Evolutionary conservation across 116 monocot species (phyloP), one percentile per base, ranked within the genome.

Genomic region (Cymodocea nodosa): DNA sequence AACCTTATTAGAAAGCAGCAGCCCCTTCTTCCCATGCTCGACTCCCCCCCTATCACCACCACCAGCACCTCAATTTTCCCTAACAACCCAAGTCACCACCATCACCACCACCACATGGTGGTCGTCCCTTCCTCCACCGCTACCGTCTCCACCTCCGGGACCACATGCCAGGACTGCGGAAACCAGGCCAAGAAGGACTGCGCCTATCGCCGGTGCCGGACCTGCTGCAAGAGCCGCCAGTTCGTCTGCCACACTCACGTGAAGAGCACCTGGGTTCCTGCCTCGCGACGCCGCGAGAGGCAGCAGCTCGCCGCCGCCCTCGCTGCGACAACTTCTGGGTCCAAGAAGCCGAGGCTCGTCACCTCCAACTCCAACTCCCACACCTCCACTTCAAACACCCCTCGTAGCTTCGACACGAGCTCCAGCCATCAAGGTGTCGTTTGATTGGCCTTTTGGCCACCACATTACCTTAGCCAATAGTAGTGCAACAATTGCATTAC

Each of bases 141-240:
- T 20, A 52, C 64, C 2, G 52, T 50, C 16, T 16, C 56, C 14
- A 10, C 66, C 11, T 48, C 56, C 22, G 20, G 16, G 24, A 51
- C 23, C 23, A 94, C 94, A 14, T 97, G 97, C 67, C 91, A 97
- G 74, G 97, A 97, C 70, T 93, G 93, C 73, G 93, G 93, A 34
- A 93, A 93, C 78, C 88, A 93, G 74, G 93, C 93, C 6, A 93
- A 97, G 77, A 97, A 97, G 70, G 97, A 97, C 48, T 97, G 97
- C 82, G 58, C 23, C 44, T 83, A 90, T 73, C 62, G 76, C 17
- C 72, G 97, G n/a, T 97, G 97, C 78, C 75, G 97, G 34, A 91
- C 88, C 15, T 97, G 97, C 82, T 97, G 97, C 76, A 90, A 91
- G 68, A 84, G 82, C 75, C 81, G 91, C 13, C 83, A 83, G 17